Base-by-base conservation (phyloP, 441 rosid genomes). In the Corymbia calophylla region DNA sequence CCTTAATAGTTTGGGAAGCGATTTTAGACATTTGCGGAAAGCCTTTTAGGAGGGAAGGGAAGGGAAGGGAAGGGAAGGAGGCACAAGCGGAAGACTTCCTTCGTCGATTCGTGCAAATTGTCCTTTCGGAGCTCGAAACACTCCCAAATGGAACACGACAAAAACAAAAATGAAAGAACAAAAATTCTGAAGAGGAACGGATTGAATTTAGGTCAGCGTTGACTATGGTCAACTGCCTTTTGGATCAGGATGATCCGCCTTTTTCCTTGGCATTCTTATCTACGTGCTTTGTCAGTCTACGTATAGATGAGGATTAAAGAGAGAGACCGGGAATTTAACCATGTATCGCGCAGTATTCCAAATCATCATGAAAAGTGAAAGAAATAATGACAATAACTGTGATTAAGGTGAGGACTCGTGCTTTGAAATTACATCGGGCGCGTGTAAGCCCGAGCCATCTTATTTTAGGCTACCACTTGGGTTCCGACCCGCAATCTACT, bases 151-250 rank as follows among this genome's bases (percentile, higher is more conserved):
- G 82, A 73, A 73, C 49, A 25, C n/a, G 82, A 73, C 82, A 39
- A 73, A 39, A 31, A 39, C 44, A 5, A 16, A 16, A 32, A 0
- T 2, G 7, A 6, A 23, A 11, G 16, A 2, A 5, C 5, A 6
- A 21, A 73, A 23, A 4, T 73, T 6, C 3, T 4, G 49, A 44
- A 39, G 49, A 6, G 82, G 11, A 21, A 44, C 16, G 2, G 82
- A 25, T 11, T 2, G 82, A 39, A 51, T 21, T 73, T 11, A 73
- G 49, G 82, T 73, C 82, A 73, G 82, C 82, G 49, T 6, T 25
- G 29, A 21, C 16, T 39, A 29, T 73, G 49, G 82, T 73, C 82
- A 23, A 73, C 82, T 7, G 9, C 49, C 8, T 73, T 73, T 73
- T 29, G 51, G 82, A 73, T 73, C 82, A 23, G 49, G n/a, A 73